These are phyloP conservation scores for Flueggea neowawraea DNA, from an alignment of 441 rosid species.

Conservation along the genomic window DNA sequence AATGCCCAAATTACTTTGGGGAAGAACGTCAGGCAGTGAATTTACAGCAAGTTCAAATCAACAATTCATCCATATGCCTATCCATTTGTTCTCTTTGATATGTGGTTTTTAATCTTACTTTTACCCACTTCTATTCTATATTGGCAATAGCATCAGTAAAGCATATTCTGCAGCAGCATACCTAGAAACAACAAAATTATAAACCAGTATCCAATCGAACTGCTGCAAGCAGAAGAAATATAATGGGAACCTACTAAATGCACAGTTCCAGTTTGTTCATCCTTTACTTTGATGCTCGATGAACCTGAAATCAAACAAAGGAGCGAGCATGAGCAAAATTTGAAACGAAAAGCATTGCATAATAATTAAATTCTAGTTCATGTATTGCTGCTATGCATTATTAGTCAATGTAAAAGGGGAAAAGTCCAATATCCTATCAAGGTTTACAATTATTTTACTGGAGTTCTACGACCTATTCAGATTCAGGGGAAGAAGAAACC, in stretches of 20 bases:
- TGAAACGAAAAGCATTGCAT: not conserved
- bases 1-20: too few species aligned
- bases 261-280: constrained; percentile 73
- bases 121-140: constrained; percentile 8
- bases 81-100: constrained; percentile 9
- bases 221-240: constrained; percentile 37
- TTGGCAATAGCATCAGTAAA: constrained; percentile 15
- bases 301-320: constrained; percentile 49
- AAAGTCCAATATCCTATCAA: too few species aligned
- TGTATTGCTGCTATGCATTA: not conserved
- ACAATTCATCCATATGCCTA: constrained; percentile 12
- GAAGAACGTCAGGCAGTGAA: too few species aligned
- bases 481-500: too few species aligned
- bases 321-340: constrained; percentile 10
- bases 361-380: not conserved
- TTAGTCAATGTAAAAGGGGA: too few species aligned
- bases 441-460: too few species aligned
- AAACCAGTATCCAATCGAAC: constrained; percentile 21
- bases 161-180: constrained; percentile 25
- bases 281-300: constrained; percentile 67
- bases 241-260: constrained; percentile 68
- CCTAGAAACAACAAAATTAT: constrained; percentile 25
- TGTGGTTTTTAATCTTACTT: constrained; percentile 6
- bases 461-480: too few species aligned
- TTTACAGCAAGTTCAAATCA: not conserved